Conservation (phyloP, 2,329 filamentous ascomycete species). For the Fusarium heterosporum region DNA sequence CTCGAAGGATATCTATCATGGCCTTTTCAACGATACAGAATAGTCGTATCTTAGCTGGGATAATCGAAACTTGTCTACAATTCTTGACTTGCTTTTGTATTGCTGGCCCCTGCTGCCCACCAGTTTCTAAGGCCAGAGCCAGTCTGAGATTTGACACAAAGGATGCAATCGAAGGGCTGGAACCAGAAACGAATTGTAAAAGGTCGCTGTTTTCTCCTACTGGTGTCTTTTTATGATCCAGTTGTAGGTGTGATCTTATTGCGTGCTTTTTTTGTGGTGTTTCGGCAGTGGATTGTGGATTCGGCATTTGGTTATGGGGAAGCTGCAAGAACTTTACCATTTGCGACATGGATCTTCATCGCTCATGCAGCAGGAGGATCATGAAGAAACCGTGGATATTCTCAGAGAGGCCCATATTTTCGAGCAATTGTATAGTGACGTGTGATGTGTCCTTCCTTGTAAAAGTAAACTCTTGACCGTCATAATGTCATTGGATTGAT, state of each 20-base stretch:
- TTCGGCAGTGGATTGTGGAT: not conserved
- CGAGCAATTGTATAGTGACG: not conserved
- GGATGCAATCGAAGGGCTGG: not conserved
- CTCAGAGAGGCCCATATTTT: not conserved
- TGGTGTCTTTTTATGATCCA: no score
- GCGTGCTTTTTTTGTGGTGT: not conserved
- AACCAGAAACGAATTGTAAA: no score
- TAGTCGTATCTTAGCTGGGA: accelerated
- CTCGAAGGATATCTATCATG: not conserved
- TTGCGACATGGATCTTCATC: conserved; percentile 6
- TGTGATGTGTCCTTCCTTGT: not conserved
- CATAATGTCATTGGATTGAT: not conserved
- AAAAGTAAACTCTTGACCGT: not conserved
- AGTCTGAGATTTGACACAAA: not conserved
- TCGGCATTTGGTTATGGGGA: conserved; percentile 2
- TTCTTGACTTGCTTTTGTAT: not conserved
- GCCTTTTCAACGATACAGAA: not conserved
- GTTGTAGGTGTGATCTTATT: not conserved
- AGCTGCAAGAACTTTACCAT: not conserved
- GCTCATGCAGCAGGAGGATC: conserved; percentile 12
- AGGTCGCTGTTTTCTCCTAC: no score
- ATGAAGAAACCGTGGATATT: conserved; percentile 11
- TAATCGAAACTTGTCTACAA: not conserved
- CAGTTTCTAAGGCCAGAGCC: not conserved
- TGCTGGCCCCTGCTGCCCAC: no score